These are phyloP conservation scores for Suhomyces wounanorum DNA, from an alignment of 1,139 yeast species.

Conservation along the genomic window DNA sequence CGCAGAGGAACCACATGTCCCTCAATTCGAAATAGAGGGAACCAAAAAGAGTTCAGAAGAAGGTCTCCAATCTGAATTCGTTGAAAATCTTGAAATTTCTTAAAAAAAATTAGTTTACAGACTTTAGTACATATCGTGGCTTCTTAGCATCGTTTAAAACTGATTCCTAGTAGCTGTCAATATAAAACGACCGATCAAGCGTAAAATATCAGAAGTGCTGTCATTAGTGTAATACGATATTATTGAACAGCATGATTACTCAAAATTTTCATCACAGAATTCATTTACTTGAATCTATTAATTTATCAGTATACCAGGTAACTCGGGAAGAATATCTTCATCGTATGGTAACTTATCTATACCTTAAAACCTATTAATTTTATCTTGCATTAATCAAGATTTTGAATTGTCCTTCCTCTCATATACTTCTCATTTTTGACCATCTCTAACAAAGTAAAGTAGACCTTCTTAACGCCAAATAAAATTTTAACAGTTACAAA, in stretches of 20 bases:
- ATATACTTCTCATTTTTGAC: constrained; percentile 64
- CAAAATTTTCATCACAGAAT: not conserved
- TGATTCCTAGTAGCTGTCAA: constrained; percentile 2
- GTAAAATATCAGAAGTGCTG: not conserved
- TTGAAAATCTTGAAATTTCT: not conserved
- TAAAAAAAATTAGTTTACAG: not conserved
- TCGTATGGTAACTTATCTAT: not conserved
- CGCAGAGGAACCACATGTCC: constrained; percentile 18
- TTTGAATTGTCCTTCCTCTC: constrained; percentile 62
- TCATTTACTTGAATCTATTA: not conserved
- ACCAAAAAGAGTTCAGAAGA: constrained; percentile 13
- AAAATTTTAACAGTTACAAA: constrained; percentile 18
- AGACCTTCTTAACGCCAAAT: constrained; percentile 15
- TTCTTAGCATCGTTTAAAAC: constrained; percentile 2
- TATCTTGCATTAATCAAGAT: constrained; percentile 26
- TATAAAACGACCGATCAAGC: not conserved
- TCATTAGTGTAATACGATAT: too few species aligned
- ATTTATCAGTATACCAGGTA: not conserved
- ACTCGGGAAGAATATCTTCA: not conserved
- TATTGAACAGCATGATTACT: too few species aligned
- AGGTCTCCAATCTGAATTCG: constrained; percentile 10
- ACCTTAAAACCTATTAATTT: not conserved
- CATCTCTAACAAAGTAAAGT: constrained; percentile 36
- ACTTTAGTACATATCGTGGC: constrained; percentile 1
- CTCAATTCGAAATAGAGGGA: constrained; percentile 27